Percentiles rank a stretch among this genome's conserved stretches.
phyloP scores from a whole-genome alignment of 176 grass and related monocot genomes.

The Rhynchospora pubera region DNA sequence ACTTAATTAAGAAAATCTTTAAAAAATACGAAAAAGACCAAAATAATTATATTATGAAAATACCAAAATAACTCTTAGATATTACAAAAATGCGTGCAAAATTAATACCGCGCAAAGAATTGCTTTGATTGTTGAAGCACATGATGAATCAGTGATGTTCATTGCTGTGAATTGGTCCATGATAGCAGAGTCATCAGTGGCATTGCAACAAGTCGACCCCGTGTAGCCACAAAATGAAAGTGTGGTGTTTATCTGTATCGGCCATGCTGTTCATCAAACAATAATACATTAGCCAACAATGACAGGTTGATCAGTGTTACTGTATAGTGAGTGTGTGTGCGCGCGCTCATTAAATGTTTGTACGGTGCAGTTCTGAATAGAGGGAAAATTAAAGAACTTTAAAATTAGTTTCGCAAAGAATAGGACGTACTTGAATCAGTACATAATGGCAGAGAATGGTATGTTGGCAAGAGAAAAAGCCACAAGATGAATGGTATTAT shows the following conservation, averaged over 20 bases:
- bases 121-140: constrained; percentile 57
- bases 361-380: background rate
- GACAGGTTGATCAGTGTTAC: background rate
- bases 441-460: constrained; percentile 8
- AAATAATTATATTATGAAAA: no score
- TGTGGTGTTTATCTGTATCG: constrained; percentile 37
- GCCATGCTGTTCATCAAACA: constrained; percentile 41
- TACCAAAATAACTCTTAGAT: background rate
- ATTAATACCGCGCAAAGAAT: constrained; percentile 64
- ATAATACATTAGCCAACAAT: background rate
- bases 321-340: background rate
- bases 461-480: background rate
- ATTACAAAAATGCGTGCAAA: background rate
- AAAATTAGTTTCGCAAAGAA: background rate
- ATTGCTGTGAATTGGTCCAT: constrained; percentile 48
- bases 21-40: no score
- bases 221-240: constrained; percentile 71
- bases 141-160: constrained; percentile 69
- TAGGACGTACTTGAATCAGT: background rate
- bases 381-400: background rate
- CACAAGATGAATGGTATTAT: background rate
- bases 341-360: background rate
- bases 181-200: constrained; percentile 51
- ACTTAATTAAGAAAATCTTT: no score
- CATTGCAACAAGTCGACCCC: constrained; percentile 77